Evolutionary conservation across 495 filamentous ascomycete species (phyloP), one percentile per base, ranked within the genome.

Genomic region (Hypoxylon cercidicola): DNA sequence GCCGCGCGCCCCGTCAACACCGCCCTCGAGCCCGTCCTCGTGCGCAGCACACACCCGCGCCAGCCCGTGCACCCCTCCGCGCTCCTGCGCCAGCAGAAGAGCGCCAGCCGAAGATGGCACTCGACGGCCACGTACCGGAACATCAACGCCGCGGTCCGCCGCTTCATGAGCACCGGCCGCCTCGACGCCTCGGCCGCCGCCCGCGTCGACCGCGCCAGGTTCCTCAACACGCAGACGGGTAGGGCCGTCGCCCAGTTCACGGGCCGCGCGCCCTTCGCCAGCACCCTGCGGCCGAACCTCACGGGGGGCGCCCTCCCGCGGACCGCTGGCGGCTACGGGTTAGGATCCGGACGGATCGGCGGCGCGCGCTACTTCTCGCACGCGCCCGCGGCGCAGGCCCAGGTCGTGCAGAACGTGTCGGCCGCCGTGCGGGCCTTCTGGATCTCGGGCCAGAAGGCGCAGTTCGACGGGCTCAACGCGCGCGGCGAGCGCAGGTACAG

Each of bases 361-460:
- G 88, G 91, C 32, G 88, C 87, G 13, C 84, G 95, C 46, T 93
- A 91, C 77, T 99, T 98, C 81, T 94, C 91, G 1, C 94, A 97
- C 75, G 87, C 87, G 0, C 90, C 95, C 9, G 85, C 92, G 2
- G 87, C 88, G 1, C 93, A 90, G 18, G 92, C 93, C 4, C 90
- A 98, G 73, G 92, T 98, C 16, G 82, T 98, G n/a, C 87, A 93
- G 69, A 97, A 97, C 78, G 94, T 98, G 1, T 96, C 92, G 16
- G 87, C 90, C 58, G 95, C 93, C 0, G 87, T 97, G 50, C 88
- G 95, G 4, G 93, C 92, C 1, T 97, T 99, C 75, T 88, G 88
- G 75, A 77, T 97, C n/a, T 90, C 87, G 0, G 95, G 95, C 1
- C 87, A 93, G 60, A 94, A 93, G 70, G 89, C 88, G 11, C 88